Evolutionary conservation across 345 rosid species (phyloP).

Genomic region (Arabis hirsuta): DNA sequence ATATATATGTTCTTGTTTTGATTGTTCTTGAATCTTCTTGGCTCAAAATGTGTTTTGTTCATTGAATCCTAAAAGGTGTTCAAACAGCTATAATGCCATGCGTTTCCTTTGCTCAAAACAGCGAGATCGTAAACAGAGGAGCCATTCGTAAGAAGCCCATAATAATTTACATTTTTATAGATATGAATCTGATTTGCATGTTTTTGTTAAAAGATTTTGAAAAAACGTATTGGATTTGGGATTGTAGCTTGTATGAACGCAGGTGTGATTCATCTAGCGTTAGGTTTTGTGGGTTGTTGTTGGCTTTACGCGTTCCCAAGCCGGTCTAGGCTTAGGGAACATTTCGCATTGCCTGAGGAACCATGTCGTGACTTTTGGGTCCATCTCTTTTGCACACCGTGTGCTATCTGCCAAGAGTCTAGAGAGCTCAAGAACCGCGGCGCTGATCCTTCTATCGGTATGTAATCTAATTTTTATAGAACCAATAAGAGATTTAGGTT

Average conservation of each 20-base stretch:
- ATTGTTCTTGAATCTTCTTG: not conserved
- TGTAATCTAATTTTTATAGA: not conserved
- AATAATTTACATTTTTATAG: not conserved
- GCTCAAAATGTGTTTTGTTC: constrained; percentile 1
- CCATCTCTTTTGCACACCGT: constrained; percentile 50
- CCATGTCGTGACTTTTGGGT: constrained; percentile 53
- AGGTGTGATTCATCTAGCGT: constrained; percentile 47
- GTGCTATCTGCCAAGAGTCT: constrained; percentile 63
- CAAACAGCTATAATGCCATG: constrained; percentile 59
- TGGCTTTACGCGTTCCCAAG: constrained; percentile 51
- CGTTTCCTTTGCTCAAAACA: constrained; percentile 53
- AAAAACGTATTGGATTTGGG: not conserved
- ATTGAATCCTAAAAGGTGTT: constrained; percentile 44
- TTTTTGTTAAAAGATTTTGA: not conserved
- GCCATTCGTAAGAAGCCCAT: constrained; percentile 48
- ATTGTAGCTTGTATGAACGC: constrained; percentile 45
- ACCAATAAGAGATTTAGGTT: not conserved
- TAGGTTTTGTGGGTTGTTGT: constrained; percentile 42
- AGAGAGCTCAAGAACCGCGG: constrained; percentile 62
- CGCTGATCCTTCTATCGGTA: constrained; percentile 57
- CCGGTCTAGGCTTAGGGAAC: constrained; percentile 50
- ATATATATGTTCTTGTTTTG: constrained; percentile 24
- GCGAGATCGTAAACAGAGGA: constrained; percentile 60
- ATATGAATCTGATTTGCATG: not conserved
- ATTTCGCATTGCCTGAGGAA: constrained; percentile 54